Evolutionary conservation across 1,139 yeast species (phyloP), one percentile per base, ranked within the genome.

Genomic region (Schwanniomyces etchellsii): DNA sequence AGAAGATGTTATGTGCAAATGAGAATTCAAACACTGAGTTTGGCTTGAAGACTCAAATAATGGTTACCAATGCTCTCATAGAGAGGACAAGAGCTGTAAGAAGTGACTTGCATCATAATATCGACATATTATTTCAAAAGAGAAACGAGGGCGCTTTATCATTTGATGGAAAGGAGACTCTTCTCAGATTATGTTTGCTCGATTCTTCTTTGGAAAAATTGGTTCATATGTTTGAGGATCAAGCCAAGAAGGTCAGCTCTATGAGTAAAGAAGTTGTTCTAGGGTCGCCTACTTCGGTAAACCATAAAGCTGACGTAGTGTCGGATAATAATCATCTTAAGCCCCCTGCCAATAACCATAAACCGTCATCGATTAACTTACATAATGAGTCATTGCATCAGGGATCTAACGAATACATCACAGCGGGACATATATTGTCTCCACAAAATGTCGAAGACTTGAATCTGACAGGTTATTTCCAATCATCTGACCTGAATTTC

Each of bases 401-500:
- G 39, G 62, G 67, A 30, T 70, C 79, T 1, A 60, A 57, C 14
- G 80, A 71, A 44, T 56, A 73, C 34, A 64, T 74, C 26, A 64
- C 71, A 14, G 55, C 77, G 4, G 79, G 78, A 3, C 78, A 78
- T 3, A 73, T 74, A 32, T 60, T 74, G 29, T 67, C 77, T 13
- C 78, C 74, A 6, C 54, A 51, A 29, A 48, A 50, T 36, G 45
- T 47, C 10, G 50, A 47, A 35, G 43, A 50, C 4, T 41, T 47
- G 34, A 43, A 49, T 35, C 36, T 46, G 33, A 36, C 42, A 28
- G 52, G 57, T 9, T 53, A 45, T 34, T 56, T 57, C 32, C 51
- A 43, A 24, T 45, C 35, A 14, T 32, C 37, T 9, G 59, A 55
- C 12, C 57, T 50, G 27, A 48, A 51, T 4, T 58, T 70, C 32